phyloP scores from a whole-genome alignment of 2,329 filamentous ascomycete genomes.

The Calonectria pseudoreteaudii region DNA sequence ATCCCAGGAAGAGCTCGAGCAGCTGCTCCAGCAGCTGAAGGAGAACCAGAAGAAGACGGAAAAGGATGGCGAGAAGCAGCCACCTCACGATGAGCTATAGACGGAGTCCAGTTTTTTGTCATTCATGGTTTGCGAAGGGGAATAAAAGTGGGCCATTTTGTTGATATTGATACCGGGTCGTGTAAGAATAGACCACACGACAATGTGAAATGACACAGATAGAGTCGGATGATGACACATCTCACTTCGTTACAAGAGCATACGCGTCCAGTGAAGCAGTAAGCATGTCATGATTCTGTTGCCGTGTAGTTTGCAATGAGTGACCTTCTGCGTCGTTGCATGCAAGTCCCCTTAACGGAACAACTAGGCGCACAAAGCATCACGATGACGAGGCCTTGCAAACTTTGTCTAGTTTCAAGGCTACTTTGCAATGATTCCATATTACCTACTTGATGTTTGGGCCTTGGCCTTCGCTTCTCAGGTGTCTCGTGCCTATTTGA shows the following conservation, averaged over 20 bases:
- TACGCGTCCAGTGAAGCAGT: not conserved
- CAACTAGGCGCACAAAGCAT: not conserved
- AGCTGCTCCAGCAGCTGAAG: constrained; percentile 42
- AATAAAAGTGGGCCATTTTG: constrained; percentile 30
- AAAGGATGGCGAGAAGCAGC: constrained; percentile 35
- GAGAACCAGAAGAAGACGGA: constrained; percentile 35
- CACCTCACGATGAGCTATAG: constrained; percentile 52
- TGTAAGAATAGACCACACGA: constrained; percentile 36
- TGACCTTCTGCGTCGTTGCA: not conserved
- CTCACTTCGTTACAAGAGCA: not conserved
- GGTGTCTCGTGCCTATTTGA: not conserved
- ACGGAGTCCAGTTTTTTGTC: constrained; percentile 27
- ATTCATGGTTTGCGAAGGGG: constrained; percentile 12
- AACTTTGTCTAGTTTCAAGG: not conserved
- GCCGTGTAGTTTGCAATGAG: not conserved
- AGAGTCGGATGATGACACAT: constrained; percentile 19
- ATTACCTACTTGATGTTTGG: not conserved
- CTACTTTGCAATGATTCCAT: not conserved
- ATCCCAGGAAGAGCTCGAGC: constrained; percentile 42
- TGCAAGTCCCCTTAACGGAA: not conserved
- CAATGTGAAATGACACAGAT: constrained; percentile 11
- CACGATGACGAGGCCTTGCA: not conserved
- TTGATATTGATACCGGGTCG: constrained; percentile 38
- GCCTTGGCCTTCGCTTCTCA: not conserved
- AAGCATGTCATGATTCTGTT: not conserved